Percentiles rank a stretch among this genome's conserved stretches.
Conservation (phyloP, 805 yeast genomes). For the Ogataea zsoltii region DNA sequence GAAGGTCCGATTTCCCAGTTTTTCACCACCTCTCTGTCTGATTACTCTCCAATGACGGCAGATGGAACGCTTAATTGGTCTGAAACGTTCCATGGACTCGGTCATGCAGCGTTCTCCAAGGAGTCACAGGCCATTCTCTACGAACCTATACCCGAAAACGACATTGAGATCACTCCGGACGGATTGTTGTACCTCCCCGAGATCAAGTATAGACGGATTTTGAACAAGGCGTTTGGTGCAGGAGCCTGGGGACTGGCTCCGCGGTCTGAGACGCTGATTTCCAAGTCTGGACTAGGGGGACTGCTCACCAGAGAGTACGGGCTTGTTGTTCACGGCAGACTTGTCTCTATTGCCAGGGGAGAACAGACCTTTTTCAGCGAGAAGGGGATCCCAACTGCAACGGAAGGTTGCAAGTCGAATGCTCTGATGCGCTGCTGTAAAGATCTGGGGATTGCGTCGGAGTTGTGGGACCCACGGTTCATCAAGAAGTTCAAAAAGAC, state of each 20-base stretch:
- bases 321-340: constrained; percentile 78
- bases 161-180: constrained; percentile 94
- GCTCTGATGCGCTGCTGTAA: constrained; percentile 98
- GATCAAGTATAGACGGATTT: constrained; percentile 86
- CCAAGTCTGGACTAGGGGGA: constrained; percentile 44
- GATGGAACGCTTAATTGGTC: constrained; percentile 66
- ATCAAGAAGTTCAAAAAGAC: constrained; percentile 66
- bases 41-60: constrained; percentile 18
- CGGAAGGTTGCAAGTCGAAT: constrained; percentile 95
- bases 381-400: constrained; percentile 88
- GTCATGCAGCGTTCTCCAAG: constrained; percentile 69
- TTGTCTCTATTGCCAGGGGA: constrained; percentile 91
- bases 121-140: constrained; percentile 60
- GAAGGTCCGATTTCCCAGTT: constrained; percentile 18
- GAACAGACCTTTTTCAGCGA: constrained; percentile 91
- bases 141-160: constrained; percentile 63
- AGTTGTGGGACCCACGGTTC: constrained; percentile 95
- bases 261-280: constrained; percentile 77
- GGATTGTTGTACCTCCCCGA: constrained; percentile 92
- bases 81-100: constrained; percentile 83
- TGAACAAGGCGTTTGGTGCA: constrained; percentile 93
- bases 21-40: constrained; percentile 26
- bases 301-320: constrained; percentile 87
- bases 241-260: constrained; percentile 99
- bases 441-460: constrained; percentile 95